Percentiles rank a stretch among this genome's conserved stretches.
These are phyloP conservation scores for Vaccinium macrocarpon DNA, from an alignment of 148 eudicot genomes.

Conservation along the genomic window DNA sequence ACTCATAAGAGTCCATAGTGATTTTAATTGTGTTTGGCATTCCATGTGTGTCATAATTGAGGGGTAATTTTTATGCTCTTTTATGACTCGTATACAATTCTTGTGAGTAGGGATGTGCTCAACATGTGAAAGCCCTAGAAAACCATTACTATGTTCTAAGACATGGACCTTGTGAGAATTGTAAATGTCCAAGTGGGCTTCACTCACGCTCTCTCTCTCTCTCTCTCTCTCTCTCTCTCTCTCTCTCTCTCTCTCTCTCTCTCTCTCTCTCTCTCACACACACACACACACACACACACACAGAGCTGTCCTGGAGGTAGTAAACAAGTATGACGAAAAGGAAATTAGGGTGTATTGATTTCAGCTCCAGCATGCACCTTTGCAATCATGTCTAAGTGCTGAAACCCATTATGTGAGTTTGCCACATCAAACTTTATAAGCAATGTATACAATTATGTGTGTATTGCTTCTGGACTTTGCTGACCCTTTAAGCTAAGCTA, in stretches of 20 bases:
- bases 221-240: too few relatives aligned
- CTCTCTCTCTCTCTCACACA: too few relatives aligned
- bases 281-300: too few relatives aligned
- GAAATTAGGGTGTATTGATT: conserved; percentile 17
- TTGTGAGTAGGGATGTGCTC: background rate
- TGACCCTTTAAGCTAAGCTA: conserved; percentile 40
- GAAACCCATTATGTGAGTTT: background rate
- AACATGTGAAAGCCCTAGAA: conserved; percentile 10
- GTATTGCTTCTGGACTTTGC: conserved; percentile 22
- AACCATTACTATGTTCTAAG: background rate
- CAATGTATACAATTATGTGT: background rate
- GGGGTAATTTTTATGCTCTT: background rate
- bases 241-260: too few relatives aligned
- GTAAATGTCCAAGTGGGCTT: background rate
- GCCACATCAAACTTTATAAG: background rate
- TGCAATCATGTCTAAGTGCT: conserved; percentile 6
- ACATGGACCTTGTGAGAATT: background rate
- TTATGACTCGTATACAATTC: background rate
- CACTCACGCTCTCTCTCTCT: too few relatives aligned
- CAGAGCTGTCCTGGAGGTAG: background rate
- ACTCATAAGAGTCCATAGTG: background rate
- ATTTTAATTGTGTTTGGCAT: background rate
- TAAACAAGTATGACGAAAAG: background rate
- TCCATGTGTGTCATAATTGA: background rate
- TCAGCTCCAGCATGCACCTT: conserved; percentile 25